Base-by-base conservation (phyloP, 2,329 filamentous ascomycete species). In the Colletotrichum australisinense region DNA sequence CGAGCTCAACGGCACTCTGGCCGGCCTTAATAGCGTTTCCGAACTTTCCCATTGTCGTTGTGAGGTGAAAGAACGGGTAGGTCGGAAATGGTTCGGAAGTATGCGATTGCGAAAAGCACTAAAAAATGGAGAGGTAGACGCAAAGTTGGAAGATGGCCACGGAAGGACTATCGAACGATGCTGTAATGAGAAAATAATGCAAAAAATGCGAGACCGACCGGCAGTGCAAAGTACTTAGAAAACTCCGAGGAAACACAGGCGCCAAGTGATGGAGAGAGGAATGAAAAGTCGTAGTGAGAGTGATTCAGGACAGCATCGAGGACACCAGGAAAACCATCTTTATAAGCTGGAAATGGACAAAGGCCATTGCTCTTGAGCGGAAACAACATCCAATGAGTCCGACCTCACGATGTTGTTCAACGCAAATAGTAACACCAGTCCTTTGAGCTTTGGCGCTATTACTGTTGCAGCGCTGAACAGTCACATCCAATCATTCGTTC, bases 1-100 rank as follows among this genome's bases (percentile, higher is more conserved):
- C 79, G 16, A 83, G 77, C 49, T 82, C 79, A 73, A 82, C 78
- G 72, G 78, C 81, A 3, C 78, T 78, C 63, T 82, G 78, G 57
- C 80, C 81, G n/a, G 78, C 78, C 11, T 82, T 80, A 75, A 83
- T 74, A 52, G 80, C 79, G 67, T 74, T 74, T 65, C 75, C 67
- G 42, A 83, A 53, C 16, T 79, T 81, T 52, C 76, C 76, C 81
- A 83, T 83, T 66, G 67, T 63, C 55, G 42, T 46, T 38, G 26
- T 19, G 57, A n/a, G n/a, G 35, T 22, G 55, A 19, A 22, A 26
- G 32, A 22, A 30, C 1, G 22, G 3, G 9, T n/a, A 22, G 11
- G 5, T n/a, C 8, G 42, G n/a, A 4, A 26, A 5, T 12, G 1
- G 56, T 62, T 5, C 2, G 9, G 16, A 56, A 28, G 9, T 9